These are phyloP conservation scores for Scenedesmus sp. DNA, from an alignment of 163 green algal species.

Conservation along the genomic window DNA sequence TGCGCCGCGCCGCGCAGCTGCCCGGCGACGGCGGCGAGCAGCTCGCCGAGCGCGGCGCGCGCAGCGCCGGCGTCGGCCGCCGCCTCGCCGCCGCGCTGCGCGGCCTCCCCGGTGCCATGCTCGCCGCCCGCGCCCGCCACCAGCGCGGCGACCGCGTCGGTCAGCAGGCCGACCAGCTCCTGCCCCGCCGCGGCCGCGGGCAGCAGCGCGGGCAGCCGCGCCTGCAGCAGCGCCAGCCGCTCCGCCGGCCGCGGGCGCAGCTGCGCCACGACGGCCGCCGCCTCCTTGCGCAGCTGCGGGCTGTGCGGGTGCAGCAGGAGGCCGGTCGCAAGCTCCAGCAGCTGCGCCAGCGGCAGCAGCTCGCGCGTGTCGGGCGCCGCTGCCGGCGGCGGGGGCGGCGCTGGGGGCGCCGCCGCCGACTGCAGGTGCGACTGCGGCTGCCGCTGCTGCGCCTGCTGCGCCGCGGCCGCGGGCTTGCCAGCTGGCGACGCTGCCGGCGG, in stretches of 20 bases:
- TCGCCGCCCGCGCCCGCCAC: too few species aligned
- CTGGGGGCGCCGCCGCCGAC: neutral
- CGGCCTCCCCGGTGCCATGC: too few species aligned
- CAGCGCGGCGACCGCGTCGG: neutral
- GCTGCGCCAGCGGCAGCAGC: neutral
- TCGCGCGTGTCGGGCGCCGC: neutral
- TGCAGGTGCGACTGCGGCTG: conserved; percentile 1
- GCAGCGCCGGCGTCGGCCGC: too few species aligned
- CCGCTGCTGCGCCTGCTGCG: neutral
- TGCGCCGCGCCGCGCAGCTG: too few species aligned
- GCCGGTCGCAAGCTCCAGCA: neutral
- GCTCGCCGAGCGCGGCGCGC: too few species aligned
- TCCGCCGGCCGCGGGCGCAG: conserved; percentile 15
- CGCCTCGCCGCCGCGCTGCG: too few species aligned
- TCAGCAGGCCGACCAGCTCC: conserved; percentile 4
- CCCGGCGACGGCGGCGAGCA: too few species aligned
- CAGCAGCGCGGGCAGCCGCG: too few species aligned
- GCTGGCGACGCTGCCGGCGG: neutral
- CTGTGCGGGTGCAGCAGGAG: conserved; percentile 34
- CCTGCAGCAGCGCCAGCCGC: conserved; percentile 14
- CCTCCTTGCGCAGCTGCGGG: neutral
- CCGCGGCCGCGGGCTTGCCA: neutral
- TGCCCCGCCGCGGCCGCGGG: too few species aligned
- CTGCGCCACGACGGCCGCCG: conserved; percentile 12
- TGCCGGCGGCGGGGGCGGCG: neutral